Conservation (phyloP, 768 basidiomycete genomes). For the Naganishia kalamii region DNA sequence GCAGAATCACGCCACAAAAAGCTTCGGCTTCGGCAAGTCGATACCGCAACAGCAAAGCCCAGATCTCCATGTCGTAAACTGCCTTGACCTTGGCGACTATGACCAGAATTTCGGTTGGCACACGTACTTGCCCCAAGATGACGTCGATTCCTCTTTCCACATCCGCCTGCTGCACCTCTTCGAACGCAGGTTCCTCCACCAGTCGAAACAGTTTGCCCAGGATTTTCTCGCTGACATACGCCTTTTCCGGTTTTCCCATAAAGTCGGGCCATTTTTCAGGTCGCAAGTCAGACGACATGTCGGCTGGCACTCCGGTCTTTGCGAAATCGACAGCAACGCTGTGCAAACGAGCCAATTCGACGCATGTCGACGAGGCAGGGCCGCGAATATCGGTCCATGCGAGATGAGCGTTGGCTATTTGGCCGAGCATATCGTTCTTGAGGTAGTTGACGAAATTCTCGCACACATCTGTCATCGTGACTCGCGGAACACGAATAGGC, state of each 20-base stretch:
- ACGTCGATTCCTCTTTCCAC: slow-evolving; percentile 32
- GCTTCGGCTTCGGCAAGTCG: slow-evolving; percentile 42
- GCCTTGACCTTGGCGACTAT: slow-evolving; percentile 36
- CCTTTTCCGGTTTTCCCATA: slow-evolving; percentile 38
- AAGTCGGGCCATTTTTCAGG: slow-evolving; percentile 42
- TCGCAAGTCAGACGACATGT: slow-evolving; percentile 25
- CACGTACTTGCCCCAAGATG: slow-evolving; percentile 23
- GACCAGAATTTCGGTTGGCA: slow-evolving; percentile 27
- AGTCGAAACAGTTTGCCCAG: slow-evolving; percentile 39
- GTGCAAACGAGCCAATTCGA: slow-evolving; percentile 37
- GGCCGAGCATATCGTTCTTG: slow-evolving; percentile 33
- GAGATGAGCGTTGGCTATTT: slow-evolving; percentile 42
- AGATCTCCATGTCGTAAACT: slow-evolving; percentile 33
- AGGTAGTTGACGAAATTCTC: slow-evolving; percentile 45
- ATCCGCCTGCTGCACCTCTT: slow-evolving; percentile 29
- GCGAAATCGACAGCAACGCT: slow-evolving; percentile 45
- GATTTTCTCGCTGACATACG: slow-evolving; percentile 36
- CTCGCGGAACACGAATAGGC: slow-evolving; percentile 29
- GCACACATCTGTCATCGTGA: slow-evolving; percentile 37
- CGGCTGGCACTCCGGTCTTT: slow-evolving; percentile 41
- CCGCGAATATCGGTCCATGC: slow-evolving; percentile 31
- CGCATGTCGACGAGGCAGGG: slow-evolving; percentile 28
- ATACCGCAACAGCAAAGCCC: slow-evolving; percentile 40
- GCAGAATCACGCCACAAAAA: slow-evolving; percentile 39
- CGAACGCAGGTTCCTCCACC: slow-evolving; percentile 41